A percentile compares a stretch with the other conserved stretches of the same genome.
Conservation (phyloP, 129 eudicot genomes). For the Arctium lappa region DNA sequence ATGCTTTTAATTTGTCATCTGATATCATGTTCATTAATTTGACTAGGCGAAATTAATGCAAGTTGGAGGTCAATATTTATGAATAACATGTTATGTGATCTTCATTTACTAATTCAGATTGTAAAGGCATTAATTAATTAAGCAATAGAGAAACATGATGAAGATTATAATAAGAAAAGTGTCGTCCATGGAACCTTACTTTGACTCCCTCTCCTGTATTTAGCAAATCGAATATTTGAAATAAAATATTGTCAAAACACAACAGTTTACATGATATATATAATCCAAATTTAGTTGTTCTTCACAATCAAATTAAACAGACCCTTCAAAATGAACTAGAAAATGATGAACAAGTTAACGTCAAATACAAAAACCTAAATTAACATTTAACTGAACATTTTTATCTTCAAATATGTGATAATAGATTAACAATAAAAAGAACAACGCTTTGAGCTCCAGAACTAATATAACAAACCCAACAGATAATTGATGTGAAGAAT, state of each 20-base stretch:
- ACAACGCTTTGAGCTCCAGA: constrained; percentile 7
- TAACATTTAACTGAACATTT: background rate
- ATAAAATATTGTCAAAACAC: background rate
- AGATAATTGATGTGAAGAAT: background rate
- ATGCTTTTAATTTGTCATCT: too few relatives aligned
- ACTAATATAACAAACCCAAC: background rate
- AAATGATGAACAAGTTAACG: background rate
- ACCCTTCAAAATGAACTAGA: background rate
- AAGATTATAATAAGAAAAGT: too few relatives aligned
- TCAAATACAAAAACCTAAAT: background rate
- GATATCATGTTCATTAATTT: too few relatives aligned
- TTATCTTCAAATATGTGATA: background rate
- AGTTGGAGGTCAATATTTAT: too few relatives aligned
- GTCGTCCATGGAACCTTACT: too few relatives aligned
- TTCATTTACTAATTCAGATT: too few relatives aligned
- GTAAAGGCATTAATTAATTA: too few relatives aligned
- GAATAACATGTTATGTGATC: too few relatives aligned
- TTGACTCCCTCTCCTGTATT: too few relatives aligned
- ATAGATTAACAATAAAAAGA: background rate
- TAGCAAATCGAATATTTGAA: background rate
- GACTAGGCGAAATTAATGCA: too few relatives aligned
- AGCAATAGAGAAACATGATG: too few relatives aligned
- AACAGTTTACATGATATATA: background rate
- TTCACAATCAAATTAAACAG: background rate
- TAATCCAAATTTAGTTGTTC: background rate